Evolutionary conservation across 805 yeast genomes (phyloP).

Genomic region (Myxozyma mucilagina): DNA sequence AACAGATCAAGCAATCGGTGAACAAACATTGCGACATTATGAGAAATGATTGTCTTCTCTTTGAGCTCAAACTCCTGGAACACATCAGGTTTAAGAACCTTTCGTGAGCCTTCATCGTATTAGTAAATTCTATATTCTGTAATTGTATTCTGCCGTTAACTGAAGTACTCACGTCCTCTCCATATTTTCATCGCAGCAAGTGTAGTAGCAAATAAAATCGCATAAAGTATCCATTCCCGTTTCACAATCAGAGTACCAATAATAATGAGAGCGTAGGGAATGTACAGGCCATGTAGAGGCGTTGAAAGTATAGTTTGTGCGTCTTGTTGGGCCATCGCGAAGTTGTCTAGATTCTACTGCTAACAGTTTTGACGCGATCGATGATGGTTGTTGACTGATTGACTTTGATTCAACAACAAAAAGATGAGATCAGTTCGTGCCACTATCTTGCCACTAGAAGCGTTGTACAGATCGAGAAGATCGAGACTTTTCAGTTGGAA

Average conservation of each 20-base stretch:
- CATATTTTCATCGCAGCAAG: constrained; percentile 35
- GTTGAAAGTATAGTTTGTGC: constrained; percentile 34
- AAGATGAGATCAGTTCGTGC: no score
- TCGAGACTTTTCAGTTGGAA: no score
- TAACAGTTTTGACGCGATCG: no score
- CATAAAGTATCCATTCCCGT: constrained; percentile 33
- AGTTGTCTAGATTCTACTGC: no score
- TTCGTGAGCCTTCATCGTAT: constrained; percentile 21
- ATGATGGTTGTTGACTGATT: no score
- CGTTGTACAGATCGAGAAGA: no score
- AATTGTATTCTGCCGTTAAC: no score
- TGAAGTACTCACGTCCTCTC: constrained; percentile 35
- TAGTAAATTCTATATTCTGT: background rate
- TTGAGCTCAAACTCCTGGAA: constrained; percentile 80
- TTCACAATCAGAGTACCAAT: constrained; percentile 37
- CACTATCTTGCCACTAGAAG: no score
- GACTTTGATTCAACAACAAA: no score
- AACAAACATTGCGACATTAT: constrained; percentile 68
- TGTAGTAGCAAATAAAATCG: constrained; percentile 31
- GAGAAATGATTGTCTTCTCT: constrained; percentile 71
- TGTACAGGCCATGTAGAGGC: constrained; percentile 40
- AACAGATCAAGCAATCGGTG: background rate
- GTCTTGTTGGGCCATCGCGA: background rate
- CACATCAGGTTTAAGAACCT: constrained; percentile 60
- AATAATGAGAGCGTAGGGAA: constrained; percentile 37